These are phyloP conservation scores for Plantago rigida DNA, from an alignment of 305 asterid species.

Conservation along the genomic window DNA sequence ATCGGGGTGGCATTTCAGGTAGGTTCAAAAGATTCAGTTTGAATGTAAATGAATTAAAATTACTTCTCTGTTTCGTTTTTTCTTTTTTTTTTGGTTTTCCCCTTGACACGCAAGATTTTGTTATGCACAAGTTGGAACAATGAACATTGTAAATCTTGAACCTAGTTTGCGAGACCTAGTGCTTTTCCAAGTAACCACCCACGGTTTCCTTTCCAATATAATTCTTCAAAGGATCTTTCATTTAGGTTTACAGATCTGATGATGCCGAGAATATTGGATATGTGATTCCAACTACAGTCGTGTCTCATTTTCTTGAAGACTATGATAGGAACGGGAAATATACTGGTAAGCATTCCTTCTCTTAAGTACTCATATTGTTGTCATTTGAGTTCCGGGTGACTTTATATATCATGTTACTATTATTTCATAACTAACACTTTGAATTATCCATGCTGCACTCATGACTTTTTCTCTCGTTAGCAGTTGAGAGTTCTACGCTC, in stretches of 20 bases:
- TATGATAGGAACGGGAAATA: conserved; percentile 81
- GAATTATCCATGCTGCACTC: too few relatives aligned
- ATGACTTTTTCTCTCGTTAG: too few relatives aligned
- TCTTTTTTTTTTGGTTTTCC: conserved; percentile 9
- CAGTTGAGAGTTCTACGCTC: too few relatives aligned
- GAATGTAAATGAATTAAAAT: conserved; percentile 2
- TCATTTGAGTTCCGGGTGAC: conserved; percentile 10
- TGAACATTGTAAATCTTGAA: conserved; percentile 2
- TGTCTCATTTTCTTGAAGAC: conserved; percentile 96
- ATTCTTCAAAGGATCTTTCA: conserved; percentile 40
- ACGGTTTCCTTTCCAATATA: conserved; percentile 2
- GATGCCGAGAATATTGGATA: conserved; percentile 93
- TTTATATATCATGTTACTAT: background rate
- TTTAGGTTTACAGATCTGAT: conserved; percentile 96
- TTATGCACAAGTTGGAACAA: conserved; percentile 1
- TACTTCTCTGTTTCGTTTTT: background rate
- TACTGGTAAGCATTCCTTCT: conserved; percentile 54
- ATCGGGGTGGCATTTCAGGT: conserved; percentile 99
- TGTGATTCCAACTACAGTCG: conserved; percentile 87
- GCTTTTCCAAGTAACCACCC: conserved; percentile 16
- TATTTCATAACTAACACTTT: too few relatives aligned
- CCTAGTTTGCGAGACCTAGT: conserved; percentile 17
- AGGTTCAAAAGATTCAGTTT: conserved; percentile 23
- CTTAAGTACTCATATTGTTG: conserved; percentile 12
- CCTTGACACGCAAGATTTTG: background rate